Evolutionary conservation across 192 early-diverging fungal genomes (phyloP).

Genomic region (Umbelopsis isabellina): DNA sequence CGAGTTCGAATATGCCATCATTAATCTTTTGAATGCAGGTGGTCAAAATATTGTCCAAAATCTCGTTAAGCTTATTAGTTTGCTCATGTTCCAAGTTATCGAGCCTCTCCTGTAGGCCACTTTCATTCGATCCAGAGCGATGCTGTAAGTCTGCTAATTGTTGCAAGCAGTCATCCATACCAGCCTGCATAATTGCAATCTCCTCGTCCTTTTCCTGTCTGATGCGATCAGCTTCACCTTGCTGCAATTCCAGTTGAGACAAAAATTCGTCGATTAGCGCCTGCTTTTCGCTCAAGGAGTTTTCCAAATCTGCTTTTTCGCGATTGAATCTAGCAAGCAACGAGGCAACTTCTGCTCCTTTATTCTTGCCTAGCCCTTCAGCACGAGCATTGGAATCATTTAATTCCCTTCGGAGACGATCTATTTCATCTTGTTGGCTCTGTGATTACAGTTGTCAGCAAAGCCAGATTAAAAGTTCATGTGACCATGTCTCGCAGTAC

Average conservation of each 20-base stretch:
- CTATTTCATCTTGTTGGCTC: slow-evolving; percentile 83
- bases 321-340: slow-evolving; percentile 80
- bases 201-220: slow-evolving; percentile 77
- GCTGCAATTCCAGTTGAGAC: slow-evolving; percentile 35
- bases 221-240: slow-evolving; percentile 44
- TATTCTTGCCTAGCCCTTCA: slow-evolving; percentile 75
- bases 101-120: slow-evolving; percentile 64
- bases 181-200: slow-evolving; percentile 74
- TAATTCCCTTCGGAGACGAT: slow-evolving; percentile 77
- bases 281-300: slow-evolving; percentile 46
- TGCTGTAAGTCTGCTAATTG: slow-evolving; percentile 76
- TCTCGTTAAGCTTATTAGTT: slow-evolving; percentile 68
- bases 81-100: slow-evolving; percentile 67
- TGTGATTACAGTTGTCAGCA: slow-evolving; percentile 27
- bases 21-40: slow-evolving; percentile 88
- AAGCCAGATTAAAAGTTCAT: neutral
- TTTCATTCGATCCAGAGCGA: slow-evolving; percentile 43
- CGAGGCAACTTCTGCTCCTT: slow-evolving; percentile 82
- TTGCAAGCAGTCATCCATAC: slow-evolving; percentile 80
- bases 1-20: slow-evolving; percentile 87
- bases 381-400: slow-evolving; percentile 76
- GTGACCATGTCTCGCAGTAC: neutral
- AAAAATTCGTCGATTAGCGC: slow-evolving; percentile 50
- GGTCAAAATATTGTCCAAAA: slow-evolving; percentile 84
- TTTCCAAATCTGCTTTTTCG: slow-evolving; percentile 85